Evolutionary conservation across 352 stramenopile genomes (phyloP).

Genomic region (Globisporangium recalcitrans): DNA sequence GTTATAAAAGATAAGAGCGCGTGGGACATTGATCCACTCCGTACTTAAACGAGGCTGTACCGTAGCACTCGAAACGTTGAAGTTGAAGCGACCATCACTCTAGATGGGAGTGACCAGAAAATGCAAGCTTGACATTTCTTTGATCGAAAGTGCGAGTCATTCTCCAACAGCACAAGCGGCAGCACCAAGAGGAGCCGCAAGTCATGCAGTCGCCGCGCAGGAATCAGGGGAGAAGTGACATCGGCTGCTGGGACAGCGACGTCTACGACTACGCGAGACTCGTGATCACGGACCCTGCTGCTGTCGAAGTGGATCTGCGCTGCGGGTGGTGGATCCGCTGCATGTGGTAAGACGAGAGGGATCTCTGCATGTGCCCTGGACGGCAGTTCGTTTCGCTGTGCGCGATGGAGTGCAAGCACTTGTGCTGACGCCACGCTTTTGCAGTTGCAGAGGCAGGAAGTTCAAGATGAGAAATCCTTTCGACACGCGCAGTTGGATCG

Average conservation of each 20-base stretch:
- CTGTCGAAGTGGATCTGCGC: constrained; percentile 38
- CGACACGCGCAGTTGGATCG: constrained; percentile 21
- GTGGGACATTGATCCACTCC: no score
- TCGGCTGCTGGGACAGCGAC: constrained; percentile 24
- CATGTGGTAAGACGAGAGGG: constrained; percentile 20
- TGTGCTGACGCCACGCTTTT: not conserved
- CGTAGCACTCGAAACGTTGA: no score
- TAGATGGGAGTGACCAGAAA: no score
- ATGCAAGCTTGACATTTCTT: no score
- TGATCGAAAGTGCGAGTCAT: no score
- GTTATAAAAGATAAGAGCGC: no score
- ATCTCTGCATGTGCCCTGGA: not conserved
- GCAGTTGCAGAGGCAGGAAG: constrained; percentile 32
- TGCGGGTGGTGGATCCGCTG: constrained; percentile 49
- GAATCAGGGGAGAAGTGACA: not conserved
- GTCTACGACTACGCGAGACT: constrained; percentile 48
- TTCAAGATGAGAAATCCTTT: constrained; percentile 29
- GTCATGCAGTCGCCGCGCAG: not conserved
- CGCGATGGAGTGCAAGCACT: not conserved
- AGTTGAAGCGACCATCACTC: constrained; percentile 55
- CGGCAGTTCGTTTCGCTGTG: not conserved
- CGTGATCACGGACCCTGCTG: constrained; percentile 32
- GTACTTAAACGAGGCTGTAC: no score
- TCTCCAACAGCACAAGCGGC: not conserved
- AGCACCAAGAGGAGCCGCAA: not conserved